These are phyloP conservation scores for Solanum sitiens DNA, from an alignment of 257 asterid genomes.

Conservation along the genomic window DNA sequence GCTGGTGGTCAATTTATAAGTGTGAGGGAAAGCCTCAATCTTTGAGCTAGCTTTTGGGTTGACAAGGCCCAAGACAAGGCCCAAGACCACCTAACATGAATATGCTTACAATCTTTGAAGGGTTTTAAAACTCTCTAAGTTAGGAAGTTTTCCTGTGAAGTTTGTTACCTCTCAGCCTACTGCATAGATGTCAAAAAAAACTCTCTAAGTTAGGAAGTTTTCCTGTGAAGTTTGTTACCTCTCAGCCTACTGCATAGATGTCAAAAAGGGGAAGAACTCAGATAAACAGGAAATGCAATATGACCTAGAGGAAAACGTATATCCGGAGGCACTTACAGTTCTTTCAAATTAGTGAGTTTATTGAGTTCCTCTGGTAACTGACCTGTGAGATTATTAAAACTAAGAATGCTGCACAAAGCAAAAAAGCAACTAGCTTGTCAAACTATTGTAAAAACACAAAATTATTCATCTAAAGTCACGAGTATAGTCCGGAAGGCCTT, in stretches of 20 bases:
- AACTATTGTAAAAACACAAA: not conserved
- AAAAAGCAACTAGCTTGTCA: not conserved
- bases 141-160: conserved; percentile 9
- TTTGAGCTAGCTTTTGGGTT: no score
- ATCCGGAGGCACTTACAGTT: not conserved
- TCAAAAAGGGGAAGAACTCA: not conserved
- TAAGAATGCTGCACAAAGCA: not conserved
- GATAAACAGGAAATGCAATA: not conserved
- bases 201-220: conserved; percentile 3
- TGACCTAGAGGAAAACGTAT: not conserved
- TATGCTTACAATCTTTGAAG: conserved; percentile 4
- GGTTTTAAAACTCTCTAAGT: not conserved
- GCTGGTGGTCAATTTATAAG: no score
- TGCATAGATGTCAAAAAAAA: no score
- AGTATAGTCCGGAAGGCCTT: not conserved
- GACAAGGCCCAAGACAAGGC: no score
- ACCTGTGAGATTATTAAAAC: not conserved
- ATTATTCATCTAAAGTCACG: not conserved
- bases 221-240: conserved; percentile 7
- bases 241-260: not conserved
- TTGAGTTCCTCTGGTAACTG: not conserved
- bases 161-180: no score
- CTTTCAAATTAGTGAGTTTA: not conserved
- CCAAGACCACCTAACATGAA: no score
- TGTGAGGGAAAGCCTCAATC: no score